Percentiles rank a stretch among this genome's conserved stretches.
These are phyloP conservation scores for Leavenworthia alabamica DNA, from an alignment of 345 rosid species.

Conservation along the genomic window DNA sequence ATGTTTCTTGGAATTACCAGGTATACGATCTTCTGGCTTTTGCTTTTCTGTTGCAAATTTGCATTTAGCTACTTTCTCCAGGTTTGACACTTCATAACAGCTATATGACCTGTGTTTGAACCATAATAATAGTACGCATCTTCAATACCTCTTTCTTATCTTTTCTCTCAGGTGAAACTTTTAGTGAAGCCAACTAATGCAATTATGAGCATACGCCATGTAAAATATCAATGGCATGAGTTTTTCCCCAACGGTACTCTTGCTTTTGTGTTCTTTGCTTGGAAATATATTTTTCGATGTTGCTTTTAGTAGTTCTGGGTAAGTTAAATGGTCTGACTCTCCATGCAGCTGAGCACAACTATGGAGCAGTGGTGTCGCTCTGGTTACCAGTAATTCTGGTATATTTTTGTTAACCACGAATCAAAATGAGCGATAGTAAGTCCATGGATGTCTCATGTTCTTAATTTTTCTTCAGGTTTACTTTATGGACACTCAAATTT, in stretches of 20 bases:
- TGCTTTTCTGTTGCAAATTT: constrained; percentile 65
- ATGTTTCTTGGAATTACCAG: constrained; percentile 38
- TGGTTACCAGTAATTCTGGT: constrained; percentile 87
- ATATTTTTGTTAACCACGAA: constrained; percentile 12
- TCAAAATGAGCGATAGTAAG: background rate
- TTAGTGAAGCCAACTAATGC: constrained; percentile 86
- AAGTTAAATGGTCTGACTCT: constrained; percentile 5
- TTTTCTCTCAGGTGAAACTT: constrained; percentile 55
- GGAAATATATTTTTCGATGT: background rate
- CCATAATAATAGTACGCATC: constrained; percentile 7
- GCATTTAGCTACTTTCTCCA: constrained; percentile 75
- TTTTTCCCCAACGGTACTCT: constrained; percentile 69
- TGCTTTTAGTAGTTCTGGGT: constrained; percentile 1
- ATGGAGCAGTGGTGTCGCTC: constrained; percentile 68
- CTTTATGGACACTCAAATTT: constrained; percentile 94
- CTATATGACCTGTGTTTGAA: constrained; percentile 5
- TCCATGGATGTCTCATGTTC: constrained; percentile 14
- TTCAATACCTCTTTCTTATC: constrained; percentile 3
- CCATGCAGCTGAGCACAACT: constrained; percentile 57
- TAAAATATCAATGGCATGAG: constrained; percentile 86
- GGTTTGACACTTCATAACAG: constrained; percentile 35
- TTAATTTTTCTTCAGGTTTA: constrained; percentile 52
- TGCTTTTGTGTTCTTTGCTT: background rate
- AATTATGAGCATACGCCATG: constrained; percentile 59
- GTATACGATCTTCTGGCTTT: constrained; percentile 84